A percentile compares a stretch with the other conserved stretches of the same genome.
These are phyloP conservation scores for Actinomortierella wolfii DNA, from an alignment of 371 early-diverging fungal genomes.

Conservation along the genomic window DNA sequence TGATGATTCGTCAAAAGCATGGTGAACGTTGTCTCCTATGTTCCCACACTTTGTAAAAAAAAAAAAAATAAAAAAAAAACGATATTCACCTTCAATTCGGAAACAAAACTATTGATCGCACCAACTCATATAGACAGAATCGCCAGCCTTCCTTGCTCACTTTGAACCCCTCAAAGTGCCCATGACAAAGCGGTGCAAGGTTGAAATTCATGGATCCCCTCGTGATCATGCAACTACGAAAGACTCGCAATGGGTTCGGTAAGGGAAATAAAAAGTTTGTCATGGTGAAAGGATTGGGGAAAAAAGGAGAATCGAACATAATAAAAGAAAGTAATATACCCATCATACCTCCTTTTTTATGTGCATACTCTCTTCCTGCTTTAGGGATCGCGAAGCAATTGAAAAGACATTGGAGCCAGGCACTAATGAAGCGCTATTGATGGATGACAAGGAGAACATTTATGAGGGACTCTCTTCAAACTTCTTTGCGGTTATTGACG, in stretches of 20 bases:
- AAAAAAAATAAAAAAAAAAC: too few species aligned
- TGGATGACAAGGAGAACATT: constrained; percentile 51
- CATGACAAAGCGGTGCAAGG: constrained; percentile 41
- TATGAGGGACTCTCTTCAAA: constrained; percentile 73
- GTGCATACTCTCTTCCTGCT: background rate
- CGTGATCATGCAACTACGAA: constrained; percentile 57
- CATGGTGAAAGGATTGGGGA: background rate
- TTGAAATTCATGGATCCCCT: constrained; percentile 53
- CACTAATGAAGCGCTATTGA: constrained; percentile 61
- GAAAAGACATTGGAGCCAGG: constrained; percentile 34
- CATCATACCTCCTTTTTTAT: background rate
- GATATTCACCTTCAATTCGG: too few species aligned
- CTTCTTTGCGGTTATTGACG: constrained; percentile 55
- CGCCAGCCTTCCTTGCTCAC: constrained; percentile 54
- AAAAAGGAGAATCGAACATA: background rate
- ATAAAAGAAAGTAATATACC: background rate
- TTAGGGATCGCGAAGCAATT: constrained; percentile 48
- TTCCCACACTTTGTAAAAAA: too few species aligned
- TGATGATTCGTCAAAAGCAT: too few species aligned
- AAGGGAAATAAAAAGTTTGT: constrained; percentile 12
- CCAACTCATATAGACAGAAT: background rate
- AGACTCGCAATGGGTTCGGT: constrained; percentile 72
- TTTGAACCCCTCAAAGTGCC: constrained; percentile 45
- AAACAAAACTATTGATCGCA: too few species aligned
- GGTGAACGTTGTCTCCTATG: too few species aligned